A percentile compares a stretch with the other conserved stretches of the same genome.
Conservation (phyloP, 768 basidiomycete genomes). For the Hypholoma fasciculare region DNA sequence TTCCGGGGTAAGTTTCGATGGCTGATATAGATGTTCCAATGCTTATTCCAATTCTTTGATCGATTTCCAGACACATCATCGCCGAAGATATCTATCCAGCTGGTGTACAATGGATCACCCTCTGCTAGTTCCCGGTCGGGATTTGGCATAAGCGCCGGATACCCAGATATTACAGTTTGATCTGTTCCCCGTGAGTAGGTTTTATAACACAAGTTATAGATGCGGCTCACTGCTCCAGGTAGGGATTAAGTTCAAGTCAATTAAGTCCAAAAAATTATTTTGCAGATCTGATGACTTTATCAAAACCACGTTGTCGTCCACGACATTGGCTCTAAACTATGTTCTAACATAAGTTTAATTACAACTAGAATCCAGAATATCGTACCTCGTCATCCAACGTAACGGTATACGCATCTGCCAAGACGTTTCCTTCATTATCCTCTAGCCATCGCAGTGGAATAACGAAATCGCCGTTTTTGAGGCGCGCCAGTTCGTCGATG, state of each 20-base stretch:
- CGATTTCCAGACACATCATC: conserved; percentile 15
- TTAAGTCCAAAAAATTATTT: too few relatives aligned
- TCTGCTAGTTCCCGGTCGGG: conserved; percentile 6
- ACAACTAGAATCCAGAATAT: background rate
- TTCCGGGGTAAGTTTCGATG: conserved; percentile 25
- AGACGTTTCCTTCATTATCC: conserved; percentile 16
- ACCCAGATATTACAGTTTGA: background rate
- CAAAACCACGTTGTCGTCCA: background rate
- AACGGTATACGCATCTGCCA: conserved; percentile 18
- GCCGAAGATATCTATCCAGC: conserved; percentile 3
- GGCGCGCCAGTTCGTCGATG: conserved; percentile 18
- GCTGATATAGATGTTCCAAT: conserved; percentile 28
- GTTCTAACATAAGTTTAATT: background rate
- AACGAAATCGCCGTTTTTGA: conserved; percentile 12
- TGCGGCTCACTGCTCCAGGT: background rate
- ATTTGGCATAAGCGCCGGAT: conserved; percentile 15
- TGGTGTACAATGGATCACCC: conserved; percentile 4
- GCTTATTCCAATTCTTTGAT: conserved; percentile 32
- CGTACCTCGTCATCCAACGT: conserved; percentile 11
- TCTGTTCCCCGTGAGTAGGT: background rate
- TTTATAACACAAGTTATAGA: conserved; percentile 11
- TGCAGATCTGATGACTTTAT: too few relatives aligned
- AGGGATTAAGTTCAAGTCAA: too few relatives aligned
- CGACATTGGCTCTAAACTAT: background rate
- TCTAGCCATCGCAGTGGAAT: conserved; percentile 26